phyloP scores from a whole-genome alignment of 2,329 filamentous ascomycete species.

The Venturia oleaginea region DNA sequence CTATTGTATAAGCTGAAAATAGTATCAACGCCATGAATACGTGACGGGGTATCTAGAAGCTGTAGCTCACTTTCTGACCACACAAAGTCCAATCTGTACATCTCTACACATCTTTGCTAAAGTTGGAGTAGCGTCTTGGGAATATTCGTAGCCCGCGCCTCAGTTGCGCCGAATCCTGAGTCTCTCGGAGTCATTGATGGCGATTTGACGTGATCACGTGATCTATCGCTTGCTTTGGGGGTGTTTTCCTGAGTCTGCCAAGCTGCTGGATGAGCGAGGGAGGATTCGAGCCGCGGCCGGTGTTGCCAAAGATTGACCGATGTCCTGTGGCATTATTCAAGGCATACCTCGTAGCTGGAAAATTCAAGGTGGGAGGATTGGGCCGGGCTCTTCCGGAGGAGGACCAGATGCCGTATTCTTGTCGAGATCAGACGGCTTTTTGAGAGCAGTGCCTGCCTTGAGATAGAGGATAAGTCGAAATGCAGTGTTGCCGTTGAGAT shows the following conservation, averaged over 20 bases:
- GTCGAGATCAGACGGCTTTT: conserved; percentile 18
- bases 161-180: background rate
- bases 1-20: background rate
- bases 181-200: background rate
- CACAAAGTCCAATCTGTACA: background rate
- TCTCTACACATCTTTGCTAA: background rate
- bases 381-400: background rate
- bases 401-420: background rate
- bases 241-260: background rate
- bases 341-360: background rate
- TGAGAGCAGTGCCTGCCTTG: conserved; percentile 48
- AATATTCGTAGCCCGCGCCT: background rate
- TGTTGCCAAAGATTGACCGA: background rate
- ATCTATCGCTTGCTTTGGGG: background rate
- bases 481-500: conserved; percentile 91
- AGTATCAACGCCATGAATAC: background rate
- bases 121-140: background rate
- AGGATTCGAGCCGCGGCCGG: background rate
- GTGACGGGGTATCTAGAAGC: background rate
- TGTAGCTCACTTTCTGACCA: background rate
- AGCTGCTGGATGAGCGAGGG: background rate
- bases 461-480: conserved; percentile 80
- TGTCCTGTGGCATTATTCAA: background rate
- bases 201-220: background rate
- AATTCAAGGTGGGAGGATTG: background rate